A percentile compares a stretch with the other conserved stretches of the same genome.
Conservation (phyloP, 2,329 filamentous ascomycete species). For the Massarina eburnea region DNA sequence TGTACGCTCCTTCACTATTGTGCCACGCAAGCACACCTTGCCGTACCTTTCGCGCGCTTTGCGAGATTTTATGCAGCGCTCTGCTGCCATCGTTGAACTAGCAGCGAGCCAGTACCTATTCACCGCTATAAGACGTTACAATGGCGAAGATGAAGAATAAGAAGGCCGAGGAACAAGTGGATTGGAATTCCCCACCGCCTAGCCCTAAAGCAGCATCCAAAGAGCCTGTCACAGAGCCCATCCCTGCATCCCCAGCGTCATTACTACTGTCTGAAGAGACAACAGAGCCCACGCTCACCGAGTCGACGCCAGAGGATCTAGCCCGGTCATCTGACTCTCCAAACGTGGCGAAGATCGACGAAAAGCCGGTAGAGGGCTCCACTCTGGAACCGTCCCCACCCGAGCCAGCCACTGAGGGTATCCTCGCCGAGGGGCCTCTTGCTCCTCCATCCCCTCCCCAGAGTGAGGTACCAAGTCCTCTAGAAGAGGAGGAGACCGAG, state of each 20-base stretch:
- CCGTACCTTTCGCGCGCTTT: constrained; percentile 23
- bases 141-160: constrained; percentile 40
- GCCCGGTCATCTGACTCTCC: constrained; percentile 18
- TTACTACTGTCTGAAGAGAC: constrained; percentile 18
- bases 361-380: constrained; percentile 18
- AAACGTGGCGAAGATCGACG: constrained; percentile 20
- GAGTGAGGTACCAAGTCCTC: constrained; percentile 4
- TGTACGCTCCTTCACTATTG: constrained; percentile 17
- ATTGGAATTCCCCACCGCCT: constrained; percentile 28
- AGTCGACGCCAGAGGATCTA: constrained; percentile 18
- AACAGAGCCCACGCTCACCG: constrained; percentile 14
- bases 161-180: constrained; percentile 30
- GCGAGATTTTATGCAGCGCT: constrained; percentile 21
- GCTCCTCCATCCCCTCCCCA: constrained; percentile 3
- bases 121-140: constrained; percentile 24
- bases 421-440: constrained; percentile 7
- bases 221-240: constrained; percentile 16
- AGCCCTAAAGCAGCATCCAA: constrained; percentile 23
- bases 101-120: constrained; percentile 11
- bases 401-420: constrained; percentile 10
- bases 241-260: constrained; percentile 17
- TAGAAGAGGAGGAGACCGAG: constrained; percentile 12
- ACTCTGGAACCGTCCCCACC: constrained; percentile 12
- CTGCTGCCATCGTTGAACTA: constrained; percentile 25
- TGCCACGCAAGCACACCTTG: constrained; percentile 42